Evolutionary conservation across 1,284 basidiomycete species (phyloP), one percentile per base, ranked within the genome.

Genomic region (Trichosporon coremiiforme): DNA sequence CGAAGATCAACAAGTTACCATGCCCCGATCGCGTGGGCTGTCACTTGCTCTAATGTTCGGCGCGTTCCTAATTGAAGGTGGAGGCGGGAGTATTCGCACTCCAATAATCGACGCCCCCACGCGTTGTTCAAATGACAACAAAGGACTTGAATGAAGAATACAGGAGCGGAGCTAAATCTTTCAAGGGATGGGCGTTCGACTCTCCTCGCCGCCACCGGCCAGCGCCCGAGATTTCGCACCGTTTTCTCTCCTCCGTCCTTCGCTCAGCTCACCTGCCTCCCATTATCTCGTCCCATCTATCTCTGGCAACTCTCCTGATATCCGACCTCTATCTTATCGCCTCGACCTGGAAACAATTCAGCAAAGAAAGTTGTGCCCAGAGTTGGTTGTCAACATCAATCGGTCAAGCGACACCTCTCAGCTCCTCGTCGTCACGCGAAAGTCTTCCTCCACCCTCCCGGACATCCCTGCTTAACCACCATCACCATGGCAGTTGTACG

Each of bases 151-250:
- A 45, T 45, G 41, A 29, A 55, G 53, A 29, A 57, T 57, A 15
- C 31, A 57, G 53, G 53, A 57, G 41, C 57, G 57, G 57, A 35
- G 29, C 29, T 35, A 62, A 62, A 62, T 33, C 57, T 31, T 7
- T 35, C 57, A n/a, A 62, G 57, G 57, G 57, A n/a, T n/a, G 57
- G 57, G 57, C 57, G 57, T 62, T 62, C 57, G 57, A 62, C 57
- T 62, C 57, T 35, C 57, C 29, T 62, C 29, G 57, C 57, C 57
- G 57, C 57, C 57, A 62, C 57, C 57, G 17, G 57, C 33, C 17
- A 10, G 57, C 29, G 57, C 57, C 29, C 31, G 57, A 62, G 29
- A 62, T 62, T 62, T 62, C 57, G 57, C 57, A 62, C 57, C 57
- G 57, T 33, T 33, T 62, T 33, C 57, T 35, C 57, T 62, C 57